Evolutionary conservation across 139 green algal species (phyloP).

Genomic region (Coccomyxa sp.): DNA sequence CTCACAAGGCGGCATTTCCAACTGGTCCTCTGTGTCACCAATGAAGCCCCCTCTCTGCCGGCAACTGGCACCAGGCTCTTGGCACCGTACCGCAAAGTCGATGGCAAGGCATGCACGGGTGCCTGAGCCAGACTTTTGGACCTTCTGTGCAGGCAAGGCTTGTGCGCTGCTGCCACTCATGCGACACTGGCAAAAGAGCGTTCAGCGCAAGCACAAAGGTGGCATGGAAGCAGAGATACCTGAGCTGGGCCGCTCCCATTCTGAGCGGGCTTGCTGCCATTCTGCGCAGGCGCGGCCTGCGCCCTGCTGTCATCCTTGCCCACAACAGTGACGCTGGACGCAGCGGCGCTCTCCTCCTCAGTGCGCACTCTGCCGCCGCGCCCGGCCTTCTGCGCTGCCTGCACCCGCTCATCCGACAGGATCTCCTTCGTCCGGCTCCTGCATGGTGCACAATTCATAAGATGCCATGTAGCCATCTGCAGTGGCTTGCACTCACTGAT

Average conservation of each 20-base stretch:
- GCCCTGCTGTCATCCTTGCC: neutral
- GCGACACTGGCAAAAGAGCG: neutral
- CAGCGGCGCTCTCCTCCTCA: slow-evolving; percentile 19
- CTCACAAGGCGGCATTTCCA: no score
- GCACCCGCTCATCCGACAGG: slow-evolving; percentile 35
- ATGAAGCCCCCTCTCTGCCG: neutral
- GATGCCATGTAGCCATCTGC: neutral
- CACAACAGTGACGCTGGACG: slow-evolving; percentile 20
- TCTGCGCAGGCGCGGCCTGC: neutral
- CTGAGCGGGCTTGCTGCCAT: neutral
- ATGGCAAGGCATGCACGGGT: neutral
- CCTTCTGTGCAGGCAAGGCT: neutral
- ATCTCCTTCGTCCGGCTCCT: slow-evolving; percentile 37
- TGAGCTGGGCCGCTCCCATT: neutral
- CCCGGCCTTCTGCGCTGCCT: slow-evolving; percentile 5
- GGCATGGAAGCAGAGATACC: neutral
- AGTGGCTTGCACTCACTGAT: neutral
- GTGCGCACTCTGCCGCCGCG: slow-evolving; percentile 35
- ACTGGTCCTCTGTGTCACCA: neutral
- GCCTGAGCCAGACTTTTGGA: no score
- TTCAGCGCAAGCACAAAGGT: neutral
- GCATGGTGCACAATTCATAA: neutral
- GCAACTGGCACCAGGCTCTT: neutral
- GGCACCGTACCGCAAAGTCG: neutral
- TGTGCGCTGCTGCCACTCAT: neutral